These are phyloP conservation scores for Sclerotiophoma versabilis DNA, from an alignment of 2,329 filamentous ascomycete species.

Conservation along the genomic window DNA sequence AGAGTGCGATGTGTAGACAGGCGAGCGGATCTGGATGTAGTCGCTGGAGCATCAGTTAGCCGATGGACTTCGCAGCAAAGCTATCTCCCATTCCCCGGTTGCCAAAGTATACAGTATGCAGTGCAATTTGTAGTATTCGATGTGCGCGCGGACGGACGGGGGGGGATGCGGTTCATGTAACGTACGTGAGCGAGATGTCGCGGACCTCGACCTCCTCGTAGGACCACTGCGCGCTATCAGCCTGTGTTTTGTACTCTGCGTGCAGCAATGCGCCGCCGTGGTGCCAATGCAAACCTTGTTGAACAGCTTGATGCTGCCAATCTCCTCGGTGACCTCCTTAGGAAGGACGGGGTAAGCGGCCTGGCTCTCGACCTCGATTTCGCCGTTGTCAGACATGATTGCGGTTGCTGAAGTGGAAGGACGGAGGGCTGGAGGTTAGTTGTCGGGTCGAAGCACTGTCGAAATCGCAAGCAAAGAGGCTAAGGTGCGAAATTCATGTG, in stretches of 20 bases:
- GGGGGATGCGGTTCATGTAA: conserved; percentile 21
- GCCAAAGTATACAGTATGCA: conserved; percentile 20
- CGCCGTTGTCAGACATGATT: conserved; percentile 86
- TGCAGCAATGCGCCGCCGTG: conserved; percentile 16
- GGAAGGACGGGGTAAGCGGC: conserved; percentile 81
- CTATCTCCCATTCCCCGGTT: conserved; percentile 26
- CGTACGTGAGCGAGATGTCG: conserved; percentile 99
- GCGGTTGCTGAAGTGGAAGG: conserved; percentile 37
- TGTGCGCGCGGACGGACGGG: conserved; percentile 15
- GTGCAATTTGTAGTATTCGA: conserved; percentile 11
- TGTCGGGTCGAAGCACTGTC: conserved; percentile 6
- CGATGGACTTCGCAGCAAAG: conserved; percentile 24
- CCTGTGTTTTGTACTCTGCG: conserved; percentile 1
- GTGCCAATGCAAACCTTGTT: conserved; percentile 67
- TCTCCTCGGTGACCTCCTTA: conserved; percentile 89
- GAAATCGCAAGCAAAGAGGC: background rate
- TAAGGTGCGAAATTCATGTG: conserved; percentile 20
- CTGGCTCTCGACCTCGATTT: conserved; percentile 88
- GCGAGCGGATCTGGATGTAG: conserved; percentile 99
- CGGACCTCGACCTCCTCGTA: conserved; percentile 99
- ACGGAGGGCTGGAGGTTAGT: conserved; percentile 38
- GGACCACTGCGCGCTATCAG: conserved; percentile 65
- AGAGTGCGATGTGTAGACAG: conserved; percentile 99
- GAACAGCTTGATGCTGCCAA: conserved; percentile 95
- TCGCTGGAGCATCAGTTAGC: conserved; percentile 70